Evolutionary conservation across 2,329 filamentous ascomycete species (phyloP).

Genomic region (Atkinsonella texensis): DNA sequence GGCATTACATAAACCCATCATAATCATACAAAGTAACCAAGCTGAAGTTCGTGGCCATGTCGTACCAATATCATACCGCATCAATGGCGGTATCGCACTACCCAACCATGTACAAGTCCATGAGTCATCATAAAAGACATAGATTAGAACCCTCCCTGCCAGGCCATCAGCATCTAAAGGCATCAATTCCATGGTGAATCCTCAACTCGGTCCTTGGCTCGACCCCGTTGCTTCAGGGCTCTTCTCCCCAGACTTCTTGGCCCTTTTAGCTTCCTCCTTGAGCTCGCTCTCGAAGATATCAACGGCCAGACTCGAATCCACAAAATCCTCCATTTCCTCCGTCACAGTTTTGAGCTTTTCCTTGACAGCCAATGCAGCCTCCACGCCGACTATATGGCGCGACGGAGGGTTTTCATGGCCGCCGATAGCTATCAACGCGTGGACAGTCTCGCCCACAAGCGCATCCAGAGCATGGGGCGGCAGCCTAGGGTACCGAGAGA

Average conservation of each 20-base stretch:
- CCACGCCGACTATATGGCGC: conserved; percentile 83
- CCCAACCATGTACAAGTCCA: too few species aligned
- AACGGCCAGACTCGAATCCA: conserved; percentile 76
- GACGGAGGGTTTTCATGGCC: conserved; percentile 94
- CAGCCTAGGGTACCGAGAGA: conserved; percentile 64
- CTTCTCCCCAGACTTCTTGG: conserved; percentile 16
- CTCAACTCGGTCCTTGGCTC: not conserved
- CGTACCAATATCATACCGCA: too few species aligned
- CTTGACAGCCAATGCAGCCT: conserved; percentile 77
- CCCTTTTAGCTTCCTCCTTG: conserved; percentile 37
- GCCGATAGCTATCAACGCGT: conserved; percentile 82
- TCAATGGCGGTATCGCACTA: too few species aligned
- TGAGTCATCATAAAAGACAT: too few species aligned
- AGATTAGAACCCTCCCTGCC: too few species aligned
- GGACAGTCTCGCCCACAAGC: conserved; percentile 77
- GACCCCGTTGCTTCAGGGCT: conserved; percentile 9
- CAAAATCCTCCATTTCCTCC: conserved; percentile 92
- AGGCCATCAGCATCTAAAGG: not conserved
- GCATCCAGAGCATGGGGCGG: conserved; percentile 55
- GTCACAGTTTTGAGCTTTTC: conserved; percentile 95
- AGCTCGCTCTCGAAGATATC: conserved; percentile 57
- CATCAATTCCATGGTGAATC: not conserved
- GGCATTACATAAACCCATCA: too few species aligned
- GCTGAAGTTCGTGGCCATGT: too few species aligned
- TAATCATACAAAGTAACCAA: too few species aligned